Percentiles rank a stretch among this genome's conserved stretches.
phyloP scores from a whole-genome alignment of 148 eudicot species.

The Amaranthus cruentus region DNA sequence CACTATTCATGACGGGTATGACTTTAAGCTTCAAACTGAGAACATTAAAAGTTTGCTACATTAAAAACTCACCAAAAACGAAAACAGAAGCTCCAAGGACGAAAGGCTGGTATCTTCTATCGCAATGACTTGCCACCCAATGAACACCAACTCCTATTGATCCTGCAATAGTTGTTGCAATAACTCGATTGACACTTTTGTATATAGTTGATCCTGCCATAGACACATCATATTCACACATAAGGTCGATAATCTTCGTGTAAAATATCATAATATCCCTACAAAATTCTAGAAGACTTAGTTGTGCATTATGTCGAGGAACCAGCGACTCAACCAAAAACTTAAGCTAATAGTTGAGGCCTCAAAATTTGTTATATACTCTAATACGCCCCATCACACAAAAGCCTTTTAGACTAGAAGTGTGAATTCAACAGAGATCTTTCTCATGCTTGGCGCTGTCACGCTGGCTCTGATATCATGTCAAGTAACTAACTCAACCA shows the following conservation, averaged over 20 bases:
- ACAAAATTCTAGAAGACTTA: no score
- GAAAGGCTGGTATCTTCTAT: slow-evolving; percentile 54
- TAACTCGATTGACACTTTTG: slow-evolving; percentile 61
- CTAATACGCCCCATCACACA: no score
- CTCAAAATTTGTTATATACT: no score
- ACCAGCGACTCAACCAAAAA: no score
- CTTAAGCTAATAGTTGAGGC: no score
- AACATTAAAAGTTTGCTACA: background rate
- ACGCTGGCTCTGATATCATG: no score
- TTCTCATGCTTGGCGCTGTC: no score
- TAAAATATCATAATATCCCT: background rate
- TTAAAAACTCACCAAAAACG: slow-evolving; percentile 44
- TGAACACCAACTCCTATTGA: slow-evolving; percentile 67
- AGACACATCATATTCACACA: background rate
- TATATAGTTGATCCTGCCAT: slow-evolving; percentile 65
- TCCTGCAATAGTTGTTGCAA: slow-evolving; percentile 66
- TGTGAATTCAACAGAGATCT: no score
- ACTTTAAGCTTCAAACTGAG: no score
- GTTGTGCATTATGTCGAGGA: background rate
- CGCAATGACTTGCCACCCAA: slow-evolving; percentile 65
- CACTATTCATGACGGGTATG: no score
- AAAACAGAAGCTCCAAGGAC: slow-evolving; percentile 55
- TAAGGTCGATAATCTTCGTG: background rate
- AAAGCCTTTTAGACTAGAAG: no score
- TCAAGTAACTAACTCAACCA: no score